Evolutionary conservation across 768 basidiomycete genomes (phyloP).

Genomic region (Tricholoma sp.): DNA sequence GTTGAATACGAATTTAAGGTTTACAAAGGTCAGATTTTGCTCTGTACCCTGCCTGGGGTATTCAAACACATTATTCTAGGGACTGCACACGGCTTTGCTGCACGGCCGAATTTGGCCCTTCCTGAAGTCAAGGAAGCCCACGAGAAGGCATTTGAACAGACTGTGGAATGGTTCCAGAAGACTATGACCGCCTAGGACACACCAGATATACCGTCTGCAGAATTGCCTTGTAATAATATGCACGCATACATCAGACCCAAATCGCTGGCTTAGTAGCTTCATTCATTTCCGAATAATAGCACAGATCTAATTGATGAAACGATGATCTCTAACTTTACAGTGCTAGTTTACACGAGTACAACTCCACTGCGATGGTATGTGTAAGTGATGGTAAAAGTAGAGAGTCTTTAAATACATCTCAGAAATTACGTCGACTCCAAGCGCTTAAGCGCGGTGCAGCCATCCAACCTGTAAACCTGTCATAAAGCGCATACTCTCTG

Average conservation of each 20-base stretch:
- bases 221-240: background rate
- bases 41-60: background rate
- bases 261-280: background rate
- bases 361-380: background rate
- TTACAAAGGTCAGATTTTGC: conserved; percentile 15
- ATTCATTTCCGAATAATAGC: background rate
- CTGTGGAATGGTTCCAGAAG: conserved; percentile 18
- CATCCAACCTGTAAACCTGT: conserved; percentile 81
- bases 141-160: conserved; percentile 21
- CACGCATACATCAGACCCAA: background rate
- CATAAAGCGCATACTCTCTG: conserved; percentile 71
- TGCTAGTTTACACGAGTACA: background rate
- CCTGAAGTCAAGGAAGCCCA: conserved; percentile 20
- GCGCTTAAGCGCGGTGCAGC: conserved; percentile 42
- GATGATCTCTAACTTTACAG: background rate
- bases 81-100: conserved; percentile 22
- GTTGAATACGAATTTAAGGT: conserved; percentile 21
- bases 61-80: conserved; percentile 7
- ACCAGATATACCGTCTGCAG: background rate
- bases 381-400: too few relatives aligned
- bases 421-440: background rate
- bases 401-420: too few relatives aligned
- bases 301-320: background rate
- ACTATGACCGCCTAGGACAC: conserved; percentile 6
- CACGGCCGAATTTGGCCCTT: conserved; percentile 18